Percentiles rank a stretch among this genome's conserved stretches.
These are phyloP conservation scores for Tricholoma bakamatsutake DNA, from an alignment of 768 basidiomycete species.

Conservation along the genomic window DNA sequence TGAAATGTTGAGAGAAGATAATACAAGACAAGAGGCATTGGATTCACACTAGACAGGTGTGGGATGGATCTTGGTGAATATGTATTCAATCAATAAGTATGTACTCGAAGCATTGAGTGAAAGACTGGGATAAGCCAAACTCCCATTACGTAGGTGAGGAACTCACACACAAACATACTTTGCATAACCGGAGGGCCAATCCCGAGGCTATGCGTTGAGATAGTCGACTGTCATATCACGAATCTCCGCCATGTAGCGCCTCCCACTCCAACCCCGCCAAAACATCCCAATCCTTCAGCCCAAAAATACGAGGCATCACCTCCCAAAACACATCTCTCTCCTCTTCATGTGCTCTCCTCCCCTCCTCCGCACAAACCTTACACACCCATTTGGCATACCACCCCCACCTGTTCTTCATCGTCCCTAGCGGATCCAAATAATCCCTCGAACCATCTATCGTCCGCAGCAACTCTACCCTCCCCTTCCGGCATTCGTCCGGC, in stretches of 20 bases:
- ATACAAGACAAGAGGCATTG: no score
- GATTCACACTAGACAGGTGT: no score
- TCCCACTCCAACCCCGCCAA: background rate
- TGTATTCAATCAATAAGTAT: no score
- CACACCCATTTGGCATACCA: background rate
- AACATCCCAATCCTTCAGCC: constrained; percentile 1
- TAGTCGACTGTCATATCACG: no score
- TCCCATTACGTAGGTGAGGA: no score
- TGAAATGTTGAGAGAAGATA: no score
- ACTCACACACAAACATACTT: no score
- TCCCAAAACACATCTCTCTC: constrained; percentile 4
- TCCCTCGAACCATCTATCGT: background rate
- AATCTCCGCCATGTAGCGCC: background rate
- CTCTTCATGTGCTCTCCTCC: background rate
- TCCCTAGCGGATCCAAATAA: constrained; percentile 1
- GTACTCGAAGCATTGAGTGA: no score
- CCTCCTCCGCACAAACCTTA: constrained; percentile 1
- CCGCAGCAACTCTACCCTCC: background rate
- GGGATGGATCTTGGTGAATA: no score
- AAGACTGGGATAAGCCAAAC: no score
- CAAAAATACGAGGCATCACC: constrained; percentile 3
- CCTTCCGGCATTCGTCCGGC: background rate
- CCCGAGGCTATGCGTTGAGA: no score
- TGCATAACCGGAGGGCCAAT: no score
- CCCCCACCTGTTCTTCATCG: constrained; percentile 1